These are phyloP conservation scores for Neonothopanus nambi DNA, from an alignment of 1,284 basidiomycete genomes.

Conservation along the genomic window DNA sequence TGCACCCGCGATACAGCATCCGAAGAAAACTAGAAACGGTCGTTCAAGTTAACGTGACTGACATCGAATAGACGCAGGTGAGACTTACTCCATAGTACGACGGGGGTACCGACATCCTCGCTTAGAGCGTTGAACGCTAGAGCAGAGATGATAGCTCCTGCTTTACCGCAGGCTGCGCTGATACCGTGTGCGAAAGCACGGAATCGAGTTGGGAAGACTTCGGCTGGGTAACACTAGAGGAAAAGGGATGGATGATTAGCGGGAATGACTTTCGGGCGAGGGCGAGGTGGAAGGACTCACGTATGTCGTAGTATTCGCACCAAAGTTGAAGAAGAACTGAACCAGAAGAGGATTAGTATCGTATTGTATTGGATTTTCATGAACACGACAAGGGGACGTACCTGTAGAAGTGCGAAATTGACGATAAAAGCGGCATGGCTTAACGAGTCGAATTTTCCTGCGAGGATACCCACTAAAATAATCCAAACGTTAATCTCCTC, in stretches of 20 bases:
- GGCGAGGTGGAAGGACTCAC: conserved; percentile 22
- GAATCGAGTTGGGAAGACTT: conserved; percentile 70
- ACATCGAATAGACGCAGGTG: not conserved
- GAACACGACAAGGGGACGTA: conserved; percentile 14
- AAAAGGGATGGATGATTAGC: conserved; percentile 31
- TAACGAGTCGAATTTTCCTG: conserved; percentile 57
- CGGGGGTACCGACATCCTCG: conserved; percentile 40
- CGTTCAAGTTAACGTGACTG: not conserved
- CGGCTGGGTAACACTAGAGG: not conserved
- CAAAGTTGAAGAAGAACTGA: conserved; percentile 65
- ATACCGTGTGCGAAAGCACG: conserved; percentile 71
- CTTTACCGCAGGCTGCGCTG: conserved; percentile 67
- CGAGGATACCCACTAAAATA: conserved; percentile 47
- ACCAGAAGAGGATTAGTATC: not conserved
- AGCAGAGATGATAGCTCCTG: conserved; percentile 30
- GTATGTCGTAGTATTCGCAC: conserved; percentile 68
- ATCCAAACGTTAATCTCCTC: not conserved
- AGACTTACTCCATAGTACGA: conserved; percentile 17
- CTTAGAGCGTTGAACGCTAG: conserved; percentile 31
- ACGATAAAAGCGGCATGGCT: conserved; percentile 57
- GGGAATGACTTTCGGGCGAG: conserved; percentile 31
- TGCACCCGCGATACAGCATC: conserved; percentile 14
- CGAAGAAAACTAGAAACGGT: conserved; percentile 18
- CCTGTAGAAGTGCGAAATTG: conserved; percentile 53
- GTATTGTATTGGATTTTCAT: not conserved